These are phyloP conservation scores for Striga hermonthica DNA, from an alignment of 305 asterid genomes.

Conservation along the genomic window DNA sequence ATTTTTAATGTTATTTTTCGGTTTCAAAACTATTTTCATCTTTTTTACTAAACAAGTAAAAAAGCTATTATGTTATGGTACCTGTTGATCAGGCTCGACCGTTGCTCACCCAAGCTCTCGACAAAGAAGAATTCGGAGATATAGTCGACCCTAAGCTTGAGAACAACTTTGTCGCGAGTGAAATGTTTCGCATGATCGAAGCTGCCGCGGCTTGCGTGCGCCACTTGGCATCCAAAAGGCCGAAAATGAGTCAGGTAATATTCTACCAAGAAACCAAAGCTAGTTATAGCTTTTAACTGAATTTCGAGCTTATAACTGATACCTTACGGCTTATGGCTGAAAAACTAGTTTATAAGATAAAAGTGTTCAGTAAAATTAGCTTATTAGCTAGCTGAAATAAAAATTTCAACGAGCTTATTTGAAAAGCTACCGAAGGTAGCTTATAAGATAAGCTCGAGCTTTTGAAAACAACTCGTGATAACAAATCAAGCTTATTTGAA, in stretches of 20 bases:
- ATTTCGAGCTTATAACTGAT: no score
- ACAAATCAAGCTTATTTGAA: no score
- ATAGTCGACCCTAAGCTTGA: slow-evolving; percentile 59
- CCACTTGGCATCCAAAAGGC: slow-evolving; percentile 76
- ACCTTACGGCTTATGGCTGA: no score
- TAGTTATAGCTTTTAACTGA: no score
- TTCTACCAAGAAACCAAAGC: no score
- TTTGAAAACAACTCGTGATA: no score
- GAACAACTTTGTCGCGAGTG: slow-evolving; percentile 50
- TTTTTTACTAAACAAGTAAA: background rate
- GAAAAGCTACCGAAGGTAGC: no score
- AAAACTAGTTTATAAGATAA: no score
- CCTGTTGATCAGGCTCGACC: slow-evolving; percentile 68
- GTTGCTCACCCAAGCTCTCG: slow-evolving; percentile 66
- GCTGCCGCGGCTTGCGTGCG: slow-evolving; percentile 92
- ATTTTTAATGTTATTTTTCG: background rate
- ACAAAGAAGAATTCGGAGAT: slow-evolving; percentile 60
- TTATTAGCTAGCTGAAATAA: no score
- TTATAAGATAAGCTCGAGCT: no score
- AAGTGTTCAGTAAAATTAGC: no score
- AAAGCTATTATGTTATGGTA: background rate
- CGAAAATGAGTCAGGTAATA: slow-evolving; percentile 70
- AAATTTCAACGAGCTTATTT: no score
- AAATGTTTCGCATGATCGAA: slow-evolving; percentile 85
- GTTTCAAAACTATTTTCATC: background rate